Conservation (phyloP, 1,139 yeast species). For the Candida labiduridarum region DNA sequence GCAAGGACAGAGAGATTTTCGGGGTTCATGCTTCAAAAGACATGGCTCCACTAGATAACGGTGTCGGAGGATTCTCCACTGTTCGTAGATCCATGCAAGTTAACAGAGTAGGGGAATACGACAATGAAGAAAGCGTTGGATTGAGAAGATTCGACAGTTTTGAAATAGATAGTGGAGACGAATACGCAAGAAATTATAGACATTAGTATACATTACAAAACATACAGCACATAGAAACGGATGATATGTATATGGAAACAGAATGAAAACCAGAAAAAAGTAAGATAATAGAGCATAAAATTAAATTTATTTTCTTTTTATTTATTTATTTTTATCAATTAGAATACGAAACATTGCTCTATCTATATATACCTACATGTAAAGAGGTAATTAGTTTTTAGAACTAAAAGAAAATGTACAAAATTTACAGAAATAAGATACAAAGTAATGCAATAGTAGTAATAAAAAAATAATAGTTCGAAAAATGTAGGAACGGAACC, state of each 20-base stretch:
- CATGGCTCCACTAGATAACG: conserved; percentile 77
- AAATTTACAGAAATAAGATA: not conserved
- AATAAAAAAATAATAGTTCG: not conserved
- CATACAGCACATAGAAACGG: not conserved
- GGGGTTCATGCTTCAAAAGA: conserved; percentile 60
- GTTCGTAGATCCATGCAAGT: conserved; percentile 69
- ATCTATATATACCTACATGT: conserved; percentile 6
- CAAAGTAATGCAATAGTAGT: conserved; percentile 4
- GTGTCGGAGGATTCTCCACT: conserved; percentile 72
- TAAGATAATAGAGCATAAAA: not conserved
- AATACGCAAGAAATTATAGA: conserved; percentile 16
- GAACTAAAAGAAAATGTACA: not conserved
- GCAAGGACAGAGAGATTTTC: conserved; percentile 57
- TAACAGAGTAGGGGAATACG: conserved; percentile 47
- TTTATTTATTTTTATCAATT: conserved; percentile 1
- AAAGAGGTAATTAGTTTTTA: not conserved
- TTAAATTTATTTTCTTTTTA: not conserved
- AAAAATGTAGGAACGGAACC: not conserved
- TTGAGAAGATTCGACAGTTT: conserved; percentile 65
- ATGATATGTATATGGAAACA: not conserved
- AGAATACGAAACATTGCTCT: conserved; percentile 3
- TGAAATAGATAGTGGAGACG: conserved; percentile 53
- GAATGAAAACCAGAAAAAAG: not conserved
- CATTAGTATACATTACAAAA: conserved; percentile 5
- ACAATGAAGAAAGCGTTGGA: conserved; percentile 56